Evolutionary conservation across 2,329 filamentous ascomycete species (phyloP).

Genomic region (Epichloe elymi): DNA sequence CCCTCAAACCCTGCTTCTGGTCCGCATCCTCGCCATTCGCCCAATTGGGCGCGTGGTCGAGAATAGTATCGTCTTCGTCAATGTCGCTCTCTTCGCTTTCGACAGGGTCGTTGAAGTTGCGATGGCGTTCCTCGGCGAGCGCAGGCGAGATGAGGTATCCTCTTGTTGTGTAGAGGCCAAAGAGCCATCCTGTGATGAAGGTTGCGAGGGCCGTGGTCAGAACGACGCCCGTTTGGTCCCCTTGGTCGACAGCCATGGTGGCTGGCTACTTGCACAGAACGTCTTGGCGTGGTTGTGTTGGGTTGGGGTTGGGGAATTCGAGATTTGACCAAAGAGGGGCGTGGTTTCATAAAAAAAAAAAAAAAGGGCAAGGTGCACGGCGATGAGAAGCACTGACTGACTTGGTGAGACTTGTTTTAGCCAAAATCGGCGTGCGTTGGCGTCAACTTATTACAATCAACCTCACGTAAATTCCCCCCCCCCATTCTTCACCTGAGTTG

Average conservation of each 20-base stretch:
- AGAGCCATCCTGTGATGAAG: conserved; percentile 64
- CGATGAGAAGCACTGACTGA: too few species aligned
- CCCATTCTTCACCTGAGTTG: too few species aligned
- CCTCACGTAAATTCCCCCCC: too few species aligned
- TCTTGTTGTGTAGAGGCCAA: conserved; percentile 59
- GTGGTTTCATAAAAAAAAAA: too few species aligned
- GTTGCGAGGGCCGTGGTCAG: conserved; percentile 62
- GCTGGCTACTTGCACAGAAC: background rate
- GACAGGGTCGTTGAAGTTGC: conserved; percentile 44
- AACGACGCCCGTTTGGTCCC: conserved; percentile 42
- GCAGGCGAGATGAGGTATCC: conserved; percentile 46
- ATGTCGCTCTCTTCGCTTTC: conserved; percentile 59
- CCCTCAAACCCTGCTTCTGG: conserved; percentile 37
- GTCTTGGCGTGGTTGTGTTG: too few species aligned
- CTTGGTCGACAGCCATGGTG: conserved; percentile 6
- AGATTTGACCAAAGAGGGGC: too few species aligned
- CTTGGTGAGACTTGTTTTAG: too few species aligned
- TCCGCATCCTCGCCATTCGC: conserved; percentile 48
- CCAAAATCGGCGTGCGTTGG: too few species aligned
- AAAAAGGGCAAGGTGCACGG: too few species aligned
- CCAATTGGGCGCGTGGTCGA: conserved; percentile 59
- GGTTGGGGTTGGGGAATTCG: too few species aligned
- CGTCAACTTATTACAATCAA: background rate
- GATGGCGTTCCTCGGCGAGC: conserved; percentile 42
- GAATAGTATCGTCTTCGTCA: conserved; percentile 42